These are phyloP conservation scores for Plasmodium gallinaceum DNA, from an alignment of 169 alveolate genomes.

Conservation along the genomic window DNA sequence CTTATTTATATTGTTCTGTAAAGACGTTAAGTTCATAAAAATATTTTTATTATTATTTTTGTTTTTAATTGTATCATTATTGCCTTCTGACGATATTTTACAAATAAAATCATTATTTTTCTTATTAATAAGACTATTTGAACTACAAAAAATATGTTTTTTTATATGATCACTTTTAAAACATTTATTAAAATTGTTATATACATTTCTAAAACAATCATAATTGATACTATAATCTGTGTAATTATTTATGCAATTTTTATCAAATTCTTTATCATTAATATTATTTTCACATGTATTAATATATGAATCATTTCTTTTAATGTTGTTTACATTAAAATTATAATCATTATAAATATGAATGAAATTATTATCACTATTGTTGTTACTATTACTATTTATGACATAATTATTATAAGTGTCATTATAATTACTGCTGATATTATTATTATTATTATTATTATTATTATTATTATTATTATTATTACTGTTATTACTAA, in stretches of 20 bases:
- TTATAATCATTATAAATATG: slow-evolving; percentile 7
- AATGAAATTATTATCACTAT: slow-evolving; percentile 2
- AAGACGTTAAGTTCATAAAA: slow-evolving; percentile 19
- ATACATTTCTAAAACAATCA: background rate
- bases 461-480: background rate
- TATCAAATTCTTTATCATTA: slow-evolving; percentile 5
- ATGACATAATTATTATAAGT: background rate
- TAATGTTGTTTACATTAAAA: slow-evolving; percentile 34
- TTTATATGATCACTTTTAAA: background rate
- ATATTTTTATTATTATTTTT: slow-evolving; percentile 18
- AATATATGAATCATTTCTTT: slow-evolving; percentile 65
- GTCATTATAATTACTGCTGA: background rate
- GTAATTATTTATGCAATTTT: slow-evolving; percentile 4
- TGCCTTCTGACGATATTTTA: background rate
- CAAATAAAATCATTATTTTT: background rate
- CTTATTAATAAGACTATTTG: slow-evolving; percentile 12
- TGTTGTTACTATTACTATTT: background rate
- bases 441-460: background rate
- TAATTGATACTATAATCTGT: background rate
- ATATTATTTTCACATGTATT: slow-evolving; percentile 14
- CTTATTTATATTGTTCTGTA: slow-evolving; percentile 17
- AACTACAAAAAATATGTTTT: slow-evolving; percentile 7
- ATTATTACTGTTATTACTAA: background rate
- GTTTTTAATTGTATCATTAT: slow-evolving; percentile 9
- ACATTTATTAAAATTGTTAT: background rate